These are phyloP conservation scores for Tulasnella calospora DNA, from an alignment of 768 basidiomycete species.

Conservation along the genomic window DNA sequence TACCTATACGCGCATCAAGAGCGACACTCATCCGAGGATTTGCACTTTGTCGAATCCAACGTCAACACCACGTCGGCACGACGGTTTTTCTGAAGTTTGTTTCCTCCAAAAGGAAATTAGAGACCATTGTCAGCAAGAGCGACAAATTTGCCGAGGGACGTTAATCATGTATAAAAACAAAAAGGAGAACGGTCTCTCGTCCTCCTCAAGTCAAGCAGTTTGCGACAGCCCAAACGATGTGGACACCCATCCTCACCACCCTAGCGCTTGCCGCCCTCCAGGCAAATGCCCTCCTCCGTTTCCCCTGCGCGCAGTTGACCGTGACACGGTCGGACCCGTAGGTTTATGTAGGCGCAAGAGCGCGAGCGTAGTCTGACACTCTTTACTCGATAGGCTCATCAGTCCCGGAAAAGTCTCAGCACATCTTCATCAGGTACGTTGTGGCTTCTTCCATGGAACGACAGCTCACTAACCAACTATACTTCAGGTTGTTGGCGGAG, in stretches of 20 bases:
- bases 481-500: background rate
- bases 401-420: constrained; percentile 23
- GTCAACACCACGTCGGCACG: background rate
- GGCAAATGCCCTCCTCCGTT: constrained; percentile 27
- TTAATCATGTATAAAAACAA: background rate
- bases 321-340: constrained; percentile 27
- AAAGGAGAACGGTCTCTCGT: background rate
- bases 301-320: constrained; percentile 27
- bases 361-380: background rate
- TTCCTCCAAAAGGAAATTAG: background rate
- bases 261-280: constrained; percentile 21
- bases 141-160: background rate
- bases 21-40: background rate
- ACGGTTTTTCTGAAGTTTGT: background rate
- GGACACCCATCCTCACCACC: constrained; percentile 22
- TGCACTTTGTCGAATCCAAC: background rate
- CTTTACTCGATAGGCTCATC: constrained; percentile 18
- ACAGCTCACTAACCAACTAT: background rate
- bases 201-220: background rate
- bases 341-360: background rate
- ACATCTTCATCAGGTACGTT: constrained; percentile 26
- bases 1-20: too few relatives aligned
- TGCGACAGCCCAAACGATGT: background rate
- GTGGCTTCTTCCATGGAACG: background rate
- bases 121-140: background rate